Evolutionary conservation across 148 eudicot genomes (phyloP).

Genomic region (Vaccinium macrocarpon): DNA sequence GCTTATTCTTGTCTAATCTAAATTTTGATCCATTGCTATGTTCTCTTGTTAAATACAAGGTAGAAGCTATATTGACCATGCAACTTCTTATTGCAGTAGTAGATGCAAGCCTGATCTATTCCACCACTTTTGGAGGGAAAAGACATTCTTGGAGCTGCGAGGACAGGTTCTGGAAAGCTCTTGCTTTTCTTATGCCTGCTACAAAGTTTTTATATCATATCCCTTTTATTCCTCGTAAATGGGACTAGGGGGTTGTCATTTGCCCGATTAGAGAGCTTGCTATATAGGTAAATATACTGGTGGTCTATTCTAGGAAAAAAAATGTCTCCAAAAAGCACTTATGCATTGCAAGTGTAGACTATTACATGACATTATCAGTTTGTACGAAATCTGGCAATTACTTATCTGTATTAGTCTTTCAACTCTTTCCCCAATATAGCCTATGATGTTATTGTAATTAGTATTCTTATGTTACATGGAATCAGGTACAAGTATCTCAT

Average conservation of each 20-base stretch:
- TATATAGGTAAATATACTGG: conserved; percentile 58
- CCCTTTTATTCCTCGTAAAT: conserved; percentile 69
- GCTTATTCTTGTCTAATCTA: background rate
- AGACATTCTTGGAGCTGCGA: conserved; percentile 98
- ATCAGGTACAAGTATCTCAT: background rate
- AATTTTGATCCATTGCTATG: background rate
- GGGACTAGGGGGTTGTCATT: conserved; percentile 81
- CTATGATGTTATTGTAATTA: background rate
- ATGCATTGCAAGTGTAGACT: background rate
- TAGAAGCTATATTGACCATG: background rate
- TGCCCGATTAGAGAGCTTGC: conserved; percentile 99
- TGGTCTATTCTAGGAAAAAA: too few relatives aligned
- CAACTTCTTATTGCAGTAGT: background rate
- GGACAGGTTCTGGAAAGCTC: conserved; percentile 98
- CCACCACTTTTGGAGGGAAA: conserved; percentile 83
- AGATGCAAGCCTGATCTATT: conserved; percentile 92
- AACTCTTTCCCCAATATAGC: background rate
- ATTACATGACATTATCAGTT: background rate
- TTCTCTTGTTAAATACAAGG: background rate
- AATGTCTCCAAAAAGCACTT: too few relatives aligned
- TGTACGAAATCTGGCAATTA: background rate
- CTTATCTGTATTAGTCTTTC: background rate
- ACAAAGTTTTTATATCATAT: conserved; percentile 58
- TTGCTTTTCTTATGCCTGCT: conserved; percentile 89
- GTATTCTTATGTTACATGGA: background rate